Evolutionary conservation across 495 filamentous ascomycete species (phyloP).

Genomic region (Aspergillus wentii): DNA sequence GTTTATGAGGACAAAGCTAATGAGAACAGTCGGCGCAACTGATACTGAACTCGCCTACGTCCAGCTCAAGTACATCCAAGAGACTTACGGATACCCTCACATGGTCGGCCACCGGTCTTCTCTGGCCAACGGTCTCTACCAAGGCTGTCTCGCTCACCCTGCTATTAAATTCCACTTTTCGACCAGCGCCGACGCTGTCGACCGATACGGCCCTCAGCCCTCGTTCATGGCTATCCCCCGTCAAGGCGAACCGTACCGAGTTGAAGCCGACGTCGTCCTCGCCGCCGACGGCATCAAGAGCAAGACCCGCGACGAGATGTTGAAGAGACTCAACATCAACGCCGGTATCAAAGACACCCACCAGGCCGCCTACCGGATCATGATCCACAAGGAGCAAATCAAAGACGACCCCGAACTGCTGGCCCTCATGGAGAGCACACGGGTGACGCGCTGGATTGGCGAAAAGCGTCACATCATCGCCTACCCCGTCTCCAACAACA

Average conservation of each 20-base stretch:
- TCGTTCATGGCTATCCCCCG: conserved; percentile 54
- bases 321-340: conserved; percentile 47
- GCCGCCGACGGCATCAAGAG: conserved; percentile 73
- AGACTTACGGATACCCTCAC: conserved; percentile 68
- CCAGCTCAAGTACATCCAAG: conserved; percentile 58
- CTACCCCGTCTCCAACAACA: conserved; percentile 69
- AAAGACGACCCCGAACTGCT: conserved; percentile 61
- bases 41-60: conserved; percentile 66
- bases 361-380: conserved; percentile 81
- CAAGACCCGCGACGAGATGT: conserved; percentile 55
- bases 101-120: conserved; percentile 74
- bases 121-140: conserved; percentile 63
- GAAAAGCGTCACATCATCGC: conserved; percentile 77
- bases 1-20: background rate
- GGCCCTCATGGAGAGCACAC: conserved; percentile 58
- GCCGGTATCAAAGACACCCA: conserved; percentile 64
- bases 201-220: conserved; percentile 50
- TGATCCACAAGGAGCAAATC: conserved; percentile 67
- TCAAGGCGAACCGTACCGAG: conserved; percentile 43
- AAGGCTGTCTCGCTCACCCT: conserved; percentile 58
- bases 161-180: conserved; percentile 68
- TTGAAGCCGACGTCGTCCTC: conserved; percentile 65
- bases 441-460: conserved; percentile 76
- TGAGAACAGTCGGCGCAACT: conserved; percentile 55
- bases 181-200: conserved; percentile 46